These are phyloP conservation scores for Agaricus sinodeliciosus DNA, from an alignment of 768 basidiomycete species.

Conservation along the genomic window DNA sequence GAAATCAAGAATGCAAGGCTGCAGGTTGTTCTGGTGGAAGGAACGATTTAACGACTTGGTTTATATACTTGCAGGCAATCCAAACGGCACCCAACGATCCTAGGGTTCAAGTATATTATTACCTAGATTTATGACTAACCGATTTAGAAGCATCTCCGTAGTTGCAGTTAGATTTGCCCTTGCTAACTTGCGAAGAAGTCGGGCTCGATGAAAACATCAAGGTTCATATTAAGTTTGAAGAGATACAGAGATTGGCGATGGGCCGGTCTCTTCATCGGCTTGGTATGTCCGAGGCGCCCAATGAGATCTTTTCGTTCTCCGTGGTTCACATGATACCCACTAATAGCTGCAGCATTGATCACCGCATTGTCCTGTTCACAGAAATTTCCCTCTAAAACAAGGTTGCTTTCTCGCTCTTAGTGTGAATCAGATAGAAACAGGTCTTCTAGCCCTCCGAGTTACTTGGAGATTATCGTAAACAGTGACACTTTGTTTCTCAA, in stretches of 20 bases:
- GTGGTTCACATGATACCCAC: background rate
- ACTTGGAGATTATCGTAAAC: no score
- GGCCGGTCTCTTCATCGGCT: background rate
- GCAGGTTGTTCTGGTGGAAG: background rate
- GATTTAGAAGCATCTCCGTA: conserved; percentile 5
- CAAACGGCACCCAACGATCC: background rate
- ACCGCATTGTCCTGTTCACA: background rate
- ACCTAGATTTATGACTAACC: conserved; percentile 1
- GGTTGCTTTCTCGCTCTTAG: no score
- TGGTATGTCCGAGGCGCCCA: conserved; percentile 5
- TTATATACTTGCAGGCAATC: background rate
- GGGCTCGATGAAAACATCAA: conserved; percentile 2
- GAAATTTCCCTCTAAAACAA: no score
- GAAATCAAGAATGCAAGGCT: background rate
- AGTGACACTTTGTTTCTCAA: no score
- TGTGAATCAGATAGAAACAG: no score
- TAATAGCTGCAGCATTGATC: background rate
- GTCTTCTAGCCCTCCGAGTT: no score
- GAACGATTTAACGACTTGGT: background rate
- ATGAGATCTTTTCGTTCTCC: background rate
- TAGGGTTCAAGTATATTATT: background rate
- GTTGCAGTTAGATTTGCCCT: background rate
- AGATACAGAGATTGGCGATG: conserved; percentile 3
- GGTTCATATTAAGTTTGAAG: conserved; percentile 2
- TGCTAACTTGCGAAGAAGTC: conserved; percentile 10